Evolutionary conservation across 495 filamentous ascomycete species (phyloP).

Genomic region (Penicillium herquei): DNA sequence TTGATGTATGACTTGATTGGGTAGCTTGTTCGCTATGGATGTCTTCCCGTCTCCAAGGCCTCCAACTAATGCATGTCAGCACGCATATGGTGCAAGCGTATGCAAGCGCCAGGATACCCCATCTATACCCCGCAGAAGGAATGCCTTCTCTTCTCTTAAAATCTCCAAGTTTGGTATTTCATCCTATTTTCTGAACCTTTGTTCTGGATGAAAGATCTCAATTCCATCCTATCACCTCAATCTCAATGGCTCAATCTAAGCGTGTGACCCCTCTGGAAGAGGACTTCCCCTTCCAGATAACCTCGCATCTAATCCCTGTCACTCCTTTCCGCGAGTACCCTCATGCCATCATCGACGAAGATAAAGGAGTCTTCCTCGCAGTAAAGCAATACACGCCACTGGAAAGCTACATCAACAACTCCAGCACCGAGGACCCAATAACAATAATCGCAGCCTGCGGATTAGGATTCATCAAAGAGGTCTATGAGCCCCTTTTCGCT

Average conservation of each 20-base stretch:
- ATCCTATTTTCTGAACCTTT: background rate
- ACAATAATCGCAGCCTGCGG: constrained; percentile 1
- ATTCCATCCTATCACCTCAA: too few relatives aligned
- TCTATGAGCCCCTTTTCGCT: constrained; percentile 4
- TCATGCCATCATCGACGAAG: constrained; percentile 4
- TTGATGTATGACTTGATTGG: too few relatives aligned
- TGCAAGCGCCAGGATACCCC: background rate
- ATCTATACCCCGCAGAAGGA: background rate
- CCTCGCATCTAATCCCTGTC: background rate
- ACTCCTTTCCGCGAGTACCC: constrained; percentile 6
- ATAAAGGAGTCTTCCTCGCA: background rate
- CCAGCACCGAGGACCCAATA: background rate
- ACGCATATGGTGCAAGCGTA: background rate
- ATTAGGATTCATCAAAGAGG: constrained; percentile 8
- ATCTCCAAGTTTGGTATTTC: background rate
- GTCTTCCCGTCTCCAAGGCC: too few relatives aligned
- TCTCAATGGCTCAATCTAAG: background rate
- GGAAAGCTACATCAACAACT: background rate
- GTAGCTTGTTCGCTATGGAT: too few relatives aligned
- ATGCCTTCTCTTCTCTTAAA: background rate
- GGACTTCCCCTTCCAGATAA: constrained; percentile 4
- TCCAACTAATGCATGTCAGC: background rate
- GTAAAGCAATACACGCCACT: constrained; percentile 1
- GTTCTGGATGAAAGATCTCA: too few relatives aligned
- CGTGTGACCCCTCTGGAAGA: background rate